phyloP scores from a whole-genome alignment of 108 stramenopile genomes.

The Conticribra guillardii region DNA sequence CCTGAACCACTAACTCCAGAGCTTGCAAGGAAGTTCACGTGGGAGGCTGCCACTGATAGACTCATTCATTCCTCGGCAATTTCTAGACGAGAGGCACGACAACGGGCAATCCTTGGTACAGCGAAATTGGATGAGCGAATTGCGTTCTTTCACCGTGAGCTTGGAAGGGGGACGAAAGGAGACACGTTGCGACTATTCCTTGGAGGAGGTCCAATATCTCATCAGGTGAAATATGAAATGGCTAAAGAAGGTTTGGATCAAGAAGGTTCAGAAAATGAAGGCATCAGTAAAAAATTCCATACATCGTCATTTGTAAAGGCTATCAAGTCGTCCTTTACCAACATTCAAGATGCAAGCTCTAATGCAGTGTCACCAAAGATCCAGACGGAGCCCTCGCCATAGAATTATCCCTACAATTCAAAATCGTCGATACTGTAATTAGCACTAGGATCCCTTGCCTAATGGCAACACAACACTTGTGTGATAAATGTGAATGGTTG shows the following conservation, averaged over 20 bases:
- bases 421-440: no score
- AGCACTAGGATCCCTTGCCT: no score
- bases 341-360: no score
- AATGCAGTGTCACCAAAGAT: no score
- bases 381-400: no score
- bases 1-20: slow-evolving; percentile 73
- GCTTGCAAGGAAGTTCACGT: slow-evolving; percentile 65
- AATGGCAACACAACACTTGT: no score
- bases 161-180: slow-evolving; percentile 74
- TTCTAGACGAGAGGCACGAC: slow-evolving; percentile 63
- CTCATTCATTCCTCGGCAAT: slow-evolving; percentile 70
- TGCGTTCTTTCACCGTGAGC: slow-evolving; percentile 74
- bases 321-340: slow-evolving; percentile 50
- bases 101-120: slow-evolving; percentile 55
- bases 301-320: slow-evolving; percentile 62
- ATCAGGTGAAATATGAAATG: slow-evolving; percentile 69
- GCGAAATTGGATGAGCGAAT: slow-evolving; percentile 78
- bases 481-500: no score
- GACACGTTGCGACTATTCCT: slow-evolving; percentile 70
- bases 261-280: slow-evolving; percentile 56
- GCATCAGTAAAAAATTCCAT: slow-evolving; percentile 50
- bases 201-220: slow-evolving; percentile 71
- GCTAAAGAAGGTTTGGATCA: slow-evolving; percentile 30
- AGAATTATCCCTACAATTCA: no score
- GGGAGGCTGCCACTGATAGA: slow-evolving; percentile 86